phyloP scores from a whole-genome alignment of 225 moss, liverwort and hornwort species.

The Marchantia polymorpha region DNA sequence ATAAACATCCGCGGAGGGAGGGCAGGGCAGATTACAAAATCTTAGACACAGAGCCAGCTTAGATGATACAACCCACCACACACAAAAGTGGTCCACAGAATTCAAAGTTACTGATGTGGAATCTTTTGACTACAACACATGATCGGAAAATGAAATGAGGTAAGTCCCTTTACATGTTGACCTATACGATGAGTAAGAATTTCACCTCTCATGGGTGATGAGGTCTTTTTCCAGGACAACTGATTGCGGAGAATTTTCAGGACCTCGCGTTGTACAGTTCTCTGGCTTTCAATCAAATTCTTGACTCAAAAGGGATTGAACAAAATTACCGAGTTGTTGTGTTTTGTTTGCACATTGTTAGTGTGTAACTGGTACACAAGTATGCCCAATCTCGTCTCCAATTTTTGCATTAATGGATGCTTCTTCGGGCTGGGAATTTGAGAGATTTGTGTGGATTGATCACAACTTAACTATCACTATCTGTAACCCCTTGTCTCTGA shows the following conservation, averaged over 20 bases:
- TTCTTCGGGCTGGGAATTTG: too few species aligned
- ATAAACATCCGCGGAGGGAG: conserved; percentile 5
- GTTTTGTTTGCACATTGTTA: too few species aligned
- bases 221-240: conserved; percentile 11
- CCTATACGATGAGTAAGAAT: conserved; percentile 9
- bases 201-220: conserved; percentile 8
- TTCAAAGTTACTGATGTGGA: conserved; percentile 10
- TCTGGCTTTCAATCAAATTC: conserved; percentile 17
- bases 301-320: conserved; percentile 9
- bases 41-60: conserved; percentile 16
- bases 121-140: conserved; percentile 14
- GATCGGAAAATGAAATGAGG: conserved; percentile 9
- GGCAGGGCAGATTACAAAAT: conserved; percentile 9
- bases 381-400: too few species aligned
- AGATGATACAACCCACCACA: conserved; percentile 19
- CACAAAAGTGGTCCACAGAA: conserved; percentile 13
- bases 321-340: too few species aligned
- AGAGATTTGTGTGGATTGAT: too few species aligned
- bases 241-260: conserved; percentile 17
- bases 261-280: conserved; percentile 20
- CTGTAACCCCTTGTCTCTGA: too few species aligned
- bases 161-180: conserved; percentile 4
- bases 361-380: too few species aligned
- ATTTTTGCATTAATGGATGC: too few species aligned
- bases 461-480: too few species aligned